A percentile compares a stretch with the other conserved stretches of the same genome.
Conservation (phyloP, 345 rosid species). For the Trapa bicornis region DNA sequence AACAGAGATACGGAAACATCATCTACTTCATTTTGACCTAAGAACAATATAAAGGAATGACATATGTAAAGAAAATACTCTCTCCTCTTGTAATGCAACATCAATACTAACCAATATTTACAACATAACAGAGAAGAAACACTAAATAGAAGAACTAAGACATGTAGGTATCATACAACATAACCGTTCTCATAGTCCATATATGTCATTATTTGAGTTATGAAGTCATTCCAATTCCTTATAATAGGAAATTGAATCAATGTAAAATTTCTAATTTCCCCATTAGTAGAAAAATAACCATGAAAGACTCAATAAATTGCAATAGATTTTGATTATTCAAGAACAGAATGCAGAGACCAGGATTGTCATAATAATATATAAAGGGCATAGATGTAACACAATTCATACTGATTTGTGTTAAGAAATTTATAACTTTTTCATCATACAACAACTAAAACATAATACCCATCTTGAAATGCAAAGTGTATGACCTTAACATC, state of each 20-base stretch:
- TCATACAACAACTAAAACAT: background rate
- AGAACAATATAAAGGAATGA: background rate
- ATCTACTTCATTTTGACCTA: background rate
- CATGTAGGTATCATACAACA: background rate
- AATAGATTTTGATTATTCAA: background rate
- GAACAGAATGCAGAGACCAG: background rate
- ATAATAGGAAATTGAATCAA: background rate
- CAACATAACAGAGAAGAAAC: background rate
- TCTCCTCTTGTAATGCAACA: background rate
- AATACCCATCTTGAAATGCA: background rate
- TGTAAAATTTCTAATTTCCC: background rate
- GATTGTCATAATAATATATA: too few species aligned
- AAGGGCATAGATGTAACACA: background rate
- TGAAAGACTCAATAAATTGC: background rate
- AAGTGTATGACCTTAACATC: slow-evolving; percentile 76
- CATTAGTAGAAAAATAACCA: background rate
- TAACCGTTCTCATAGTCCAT: background rate
- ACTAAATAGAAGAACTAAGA: background rate
- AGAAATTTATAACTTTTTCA: background rate
- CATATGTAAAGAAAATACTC: background rate
- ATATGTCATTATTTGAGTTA: background rate
- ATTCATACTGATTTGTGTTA: background rate
- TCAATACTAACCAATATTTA: background rate
- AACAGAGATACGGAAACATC: background rate
- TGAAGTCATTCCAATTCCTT: background rate